Evolutionary conservation across 257 asterid genomes (phyloP).

Genomic region (Striga asiatica): DNA sequence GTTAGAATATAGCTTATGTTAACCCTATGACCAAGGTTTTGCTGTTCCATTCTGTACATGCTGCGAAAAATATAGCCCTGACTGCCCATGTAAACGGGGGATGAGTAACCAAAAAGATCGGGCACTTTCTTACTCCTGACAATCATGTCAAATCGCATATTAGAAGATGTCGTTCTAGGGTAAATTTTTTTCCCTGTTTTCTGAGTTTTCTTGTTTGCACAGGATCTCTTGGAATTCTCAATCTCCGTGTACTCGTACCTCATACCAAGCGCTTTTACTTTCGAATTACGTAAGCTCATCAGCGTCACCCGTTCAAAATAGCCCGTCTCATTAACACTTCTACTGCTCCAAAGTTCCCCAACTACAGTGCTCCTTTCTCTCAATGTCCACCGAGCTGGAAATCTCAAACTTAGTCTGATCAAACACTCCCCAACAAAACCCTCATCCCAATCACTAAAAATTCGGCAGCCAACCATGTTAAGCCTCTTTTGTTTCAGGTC

Average conservation of each 20-base stretch:
- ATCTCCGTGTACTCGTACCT: conserved; percentile 56
- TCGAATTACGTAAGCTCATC: conserved; percentile 23
- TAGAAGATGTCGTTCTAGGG: conserved; percentile 49
- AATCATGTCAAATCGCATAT: conserved; percentile 61
- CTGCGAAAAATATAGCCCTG: conserved; percentile 16
- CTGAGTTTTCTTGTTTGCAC: conserved; percentile 31
- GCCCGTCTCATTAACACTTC: conserved; percentile 39
- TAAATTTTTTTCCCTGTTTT: conserved; percentile 39
- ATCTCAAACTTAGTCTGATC: conserved; percentile 58
- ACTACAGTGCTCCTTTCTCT: conserved; percentile 52
- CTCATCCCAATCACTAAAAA: conserved; percentile 41
- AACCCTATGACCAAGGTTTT: conserved; percentile 24
- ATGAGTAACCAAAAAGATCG: conserved; percentile 45
- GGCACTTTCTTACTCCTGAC: conserved; percentile 32
- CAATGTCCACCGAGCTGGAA: conserved; percentile 61
- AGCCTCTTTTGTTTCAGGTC: conserved; percentile 50
- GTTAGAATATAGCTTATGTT: conserved; percentile 55
- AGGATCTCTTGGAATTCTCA: conserved; percentile 35
- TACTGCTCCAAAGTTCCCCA: conserved; percentile 76
- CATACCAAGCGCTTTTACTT: conserved; percentile 19
- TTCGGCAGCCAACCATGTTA: conserved; percentile 74
- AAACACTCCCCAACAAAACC: conserved; percentile 58
- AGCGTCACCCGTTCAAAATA: conserved; percentile 52
- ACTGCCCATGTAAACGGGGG: conserved; percentile 54
- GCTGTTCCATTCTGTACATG: conserved; percentile 15